These are phyloP conservation scores for Epichloe baconii DNA, from an alignment of 2,329 filamentous ascomycete genomes.

Conservation along the genomic window DNA sequence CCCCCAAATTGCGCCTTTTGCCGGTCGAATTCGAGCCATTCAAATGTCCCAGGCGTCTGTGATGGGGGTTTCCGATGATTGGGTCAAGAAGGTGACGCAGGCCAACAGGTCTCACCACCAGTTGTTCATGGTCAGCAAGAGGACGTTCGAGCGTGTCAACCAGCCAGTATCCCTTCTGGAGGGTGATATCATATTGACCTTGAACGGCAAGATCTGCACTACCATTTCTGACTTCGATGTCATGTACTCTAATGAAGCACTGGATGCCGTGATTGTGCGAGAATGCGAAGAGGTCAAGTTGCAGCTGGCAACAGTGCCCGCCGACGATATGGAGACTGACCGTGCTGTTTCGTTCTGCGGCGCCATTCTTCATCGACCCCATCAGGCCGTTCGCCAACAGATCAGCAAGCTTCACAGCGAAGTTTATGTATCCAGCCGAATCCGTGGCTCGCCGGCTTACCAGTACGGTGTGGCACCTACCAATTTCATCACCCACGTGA, in stretches of 20 bases:
- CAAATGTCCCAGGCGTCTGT: conserved; percentile 95
- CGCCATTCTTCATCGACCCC: conserved; percentile 81
- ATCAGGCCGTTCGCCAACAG: conserved; percentile 93
- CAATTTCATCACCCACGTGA: conserved; percentile 95
- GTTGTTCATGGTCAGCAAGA: conserved; percentile 95
- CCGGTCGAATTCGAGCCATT: conserved; percentile 91
- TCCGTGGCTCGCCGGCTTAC: conserved; percentile 69
- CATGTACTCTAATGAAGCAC: conserved; percentile 79
- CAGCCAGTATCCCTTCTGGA: conserved; percentile 55
- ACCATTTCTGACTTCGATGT: conserved; percentile 85
- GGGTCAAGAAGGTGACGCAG: conserved; percentile 80
- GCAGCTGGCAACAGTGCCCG: conserved; percentile 71
- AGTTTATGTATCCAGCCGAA: conserved; percentile 85
- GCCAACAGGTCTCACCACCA: conserved; percentile 90
- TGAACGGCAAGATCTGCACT: conserved; percentile 88
- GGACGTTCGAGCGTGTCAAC: conserved; percentile 49
- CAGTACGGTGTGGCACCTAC: conserved; percentile 89
- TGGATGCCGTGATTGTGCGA: conserved; percentile 78
- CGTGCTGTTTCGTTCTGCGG: conserved; percentile 91
- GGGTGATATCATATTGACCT: conserved; percentile 80
- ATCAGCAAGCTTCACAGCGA: conserved; percentile 94
- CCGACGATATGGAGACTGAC: conserved; percentile 83
- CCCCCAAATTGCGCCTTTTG: conserved; percentile 69
- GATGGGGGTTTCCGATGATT: conserved; percentile 96
- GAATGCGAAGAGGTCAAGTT: conserved; percentile 68